These are phyloP conservation scores for Rubus idaeus DNA, from an alignment of 306 rosid species.

Conservation along the genomic window DNA sequence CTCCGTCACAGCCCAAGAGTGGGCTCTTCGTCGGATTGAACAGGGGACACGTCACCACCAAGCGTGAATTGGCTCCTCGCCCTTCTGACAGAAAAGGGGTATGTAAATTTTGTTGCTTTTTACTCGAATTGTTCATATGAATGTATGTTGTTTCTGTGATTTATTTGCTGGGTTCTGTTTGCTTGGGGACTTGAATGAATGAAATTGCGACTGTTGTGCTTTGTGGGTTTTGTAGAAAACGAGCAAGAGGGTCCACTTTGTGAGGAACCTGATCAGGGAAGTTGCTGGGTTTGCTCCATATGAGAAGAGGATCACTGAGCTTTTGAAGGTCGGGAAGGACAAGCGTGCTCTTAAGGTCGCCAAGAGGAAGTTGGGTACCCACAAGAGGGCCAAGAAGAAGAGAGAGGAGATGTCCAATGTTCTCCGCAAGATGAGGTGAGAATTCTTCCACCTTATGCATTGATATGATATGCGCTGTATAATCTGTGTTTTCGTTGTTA, in stretches of 20 bases:
- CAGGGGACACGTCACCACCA: slow-evolving; percentile 68
- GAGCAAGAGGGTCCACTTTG: slow-evolving; percentile 73
- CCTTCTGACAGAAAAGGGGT: slow-evolving; percentile 81
- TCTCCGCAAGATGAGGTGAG: slow-evolving; percentile 76
- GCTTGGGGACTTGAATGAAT: background rate
- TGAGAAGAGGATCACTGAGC: slow-evolving; percentile 80
- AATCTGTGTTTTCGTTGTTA: background rate
- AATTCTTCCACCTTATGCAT: too few species aligned
- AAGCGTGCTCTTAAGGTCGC: slow-evolving; percentile 78
- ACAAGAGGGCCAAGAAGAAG: slow-evolving; percentile 81
- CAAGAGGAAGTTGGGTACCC: slow-evolving; percentile 76
- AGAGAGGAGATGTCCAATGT: slow-evolving; percentile 75
- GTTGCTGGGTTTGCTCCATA: slow-evolving; percentile 83
- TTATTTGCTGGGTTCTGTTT: background rate
- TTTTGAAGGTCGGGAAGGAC: slow-evolving; percentile 74
- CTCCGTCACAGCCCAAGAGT: slow-evolving; percentile 60
- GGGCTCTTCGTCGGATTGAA: slow-evolving; percentile 66
- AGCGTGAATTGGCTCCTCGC: slow-evolving; percentile 62
- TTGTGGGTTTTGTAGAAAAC: slow-evolving; percentile 49
- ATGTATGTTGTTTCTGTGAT: background rate
- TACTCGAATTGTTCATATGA: background rate
- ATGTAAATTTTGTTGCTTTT: slow-evolving; percentile 4
- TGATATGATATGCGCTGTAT: background rate
- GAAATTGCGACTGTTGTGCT: background rate
- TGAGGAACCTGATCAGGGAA: slow-evolving; percentile 62